Evolutionary conservation across 352 stramenopile genomes (phyloP), one percentile per base, ranked within the genome.

Genomic region (Phytopythium chamaehyphon): DNA sequence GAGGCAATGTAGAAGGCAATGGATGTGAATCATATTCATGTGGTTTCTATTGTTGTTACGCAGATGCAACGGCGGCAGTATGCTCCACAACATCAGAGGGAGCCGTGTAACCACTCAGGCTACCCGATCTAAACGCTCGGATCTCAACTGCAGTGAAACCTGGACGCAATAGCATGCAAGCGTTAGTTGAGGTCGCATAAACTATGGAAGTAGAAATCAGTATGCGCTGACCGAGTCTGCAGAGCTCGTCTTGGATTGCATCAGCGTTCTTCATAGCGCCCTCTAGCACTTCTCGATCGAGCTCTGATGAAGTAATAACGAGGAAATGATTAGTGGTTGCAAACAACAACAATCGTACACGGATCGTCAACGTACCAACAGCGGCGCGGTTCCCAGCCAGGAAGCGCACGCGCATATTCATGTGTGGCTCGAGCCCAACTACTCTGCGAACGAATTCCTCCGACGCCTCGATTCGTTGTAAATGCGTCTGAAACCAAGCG

Each of bases 331-430:
- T 12, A 12, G 1, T 31, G 21, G 6, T 37, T 7, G 24, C 28
- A 1, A 12, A 33, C 44, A 47, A 19, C 22, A 3, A 47, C 36
- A 14, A 23, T 3, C 11, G 43, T 5, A 31, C 3, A 24, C 0
- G 23, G 6, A 6, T 22, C 23, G 31, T 24, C 28, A 35, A 47
- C 64, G 22, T 47, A 88, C 83, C 83, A 37, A 93, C 64, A 10
- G 74, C 83, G 33, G 83, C 83, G 35, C 76, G 78, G 39, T 90
- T 89, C 11, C 75, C 67, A 15, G 74, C 59, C 12, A 93, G 66
- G 51, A 91, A 91, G 11, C 83, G 78, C 35, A 93, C 83, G 14
- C 83, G 80, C 62, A 93, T 74, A 47, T 79, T 91, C 50, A 68
- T 65, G 22, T 82, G 62, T 16, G 62, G 50, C 28, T 67, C 31